These are phyloP conservation scores for Aspergillus sclerotiicarbonarius DNA, from an alignment of 495 filamentous ascomycete species.

Conservation along the genomic window DNA sequence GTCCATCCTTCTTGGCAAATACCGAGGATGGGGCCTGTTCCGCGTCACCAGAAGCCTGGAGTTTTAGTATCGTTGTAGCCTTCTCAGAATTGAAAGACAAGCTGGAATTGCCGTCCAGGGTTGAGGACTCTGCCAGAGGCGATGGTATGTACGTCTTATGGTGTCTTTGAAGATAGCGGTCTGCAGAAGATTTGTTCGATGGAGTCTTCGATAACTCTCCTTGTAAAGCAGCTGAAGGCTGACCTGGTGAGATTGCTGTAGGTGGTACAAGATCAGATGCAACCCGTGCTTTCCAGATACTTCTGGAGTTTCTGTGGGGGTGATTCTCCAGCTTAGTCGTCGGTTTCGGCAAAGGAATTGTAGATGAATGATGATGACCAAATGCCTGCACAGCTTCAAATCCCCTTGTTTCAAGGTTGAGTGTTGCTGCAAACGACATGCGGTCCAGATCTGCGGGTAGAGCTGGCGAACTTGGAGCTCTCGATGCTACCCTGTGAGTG, in stretches of 20 bases:
- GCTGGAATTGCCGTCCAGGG: constrained; percentile 12
- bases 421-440: constrained; percentile 28
- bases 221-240: neutral
- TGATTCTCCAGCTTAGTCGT: neutral
- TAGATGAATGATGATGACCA: neutral
- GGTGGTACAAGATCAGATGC: neutral
- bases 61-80: neutral
- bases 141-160: constrained; percentile 34
- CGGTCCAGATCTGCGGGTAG: constrained; percentile 27
- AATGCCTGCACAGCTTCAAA: neutral
- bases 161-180: constrained; percentile 14
- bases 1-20: neutral
- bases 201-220: constrained; percentile 1
- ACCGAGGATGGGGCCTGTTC: neutral
- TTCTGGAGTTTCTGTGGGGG: neutral
- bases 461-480: neutral
- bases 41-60: neutral
- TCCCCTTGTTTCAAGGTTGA: constrained; percentile 22
- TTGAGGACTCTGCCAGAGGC: constrained; percentile 30
- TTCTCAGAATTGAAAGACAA: neutral
- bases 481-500: neutral
- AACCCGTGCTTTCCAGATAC: neutral
- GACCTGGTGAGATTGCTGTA: neutral
- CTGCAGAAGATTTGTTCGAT: constrained; percentile 10
- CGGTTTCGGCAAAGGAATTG: neutral